These are phyloP conservation scores for Diaporthe sp. DNA, from an alignment of 2,329 filamentous ascomycete species.

Conservation along the genomic window DNA sequence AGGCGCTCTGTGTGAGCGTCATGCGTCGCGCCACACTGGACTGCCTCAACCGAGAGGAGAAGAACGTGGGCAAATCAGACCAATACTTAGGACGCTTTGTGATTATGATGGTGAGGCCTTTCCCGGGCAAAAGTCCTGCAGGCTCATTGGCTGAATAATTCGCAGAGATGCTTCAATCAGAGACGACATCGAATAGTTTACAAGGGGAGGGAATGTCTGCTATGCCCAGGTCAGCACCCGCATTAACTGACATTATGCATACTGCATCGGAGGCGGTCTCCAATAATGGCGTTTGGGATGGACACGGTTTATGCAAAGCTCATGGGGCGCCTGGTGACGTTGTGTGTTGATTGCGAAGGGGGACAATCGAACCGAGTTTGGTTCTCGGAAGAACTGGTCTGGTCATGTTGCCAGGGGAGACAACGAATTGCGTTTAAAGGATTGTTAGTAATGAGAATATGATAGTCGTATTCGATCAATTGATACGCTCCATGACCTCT, in stretches of 20 bases:
- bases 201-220: not conserved
- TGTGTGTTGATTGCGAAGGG: not conserved
- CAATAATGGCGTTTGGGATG: slow-evolving; percentile 24
- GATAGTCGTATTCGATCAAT: not conserved
- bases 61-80: not conserved
- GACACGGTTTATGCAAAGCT: not conserved
- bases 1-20: not conserved
- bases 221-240: not conserved
- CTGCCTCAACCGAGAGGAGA: not conserved
- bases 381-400: not conserved
- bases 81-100: not conserved
- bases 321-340: not conserved
- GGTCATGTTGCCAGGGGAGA: not conserved
- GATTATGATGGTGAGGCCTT: not conserved
- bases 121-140: not conserved
- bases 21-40: not conserved
- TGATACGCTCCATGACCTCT: not conserved
- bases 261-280: slow-evolving; percentile 26
- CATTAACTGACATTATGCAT: slow-evolving; percentile 17
- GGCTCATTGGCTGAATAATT: not conserved
- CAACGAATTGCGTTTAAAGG: not conserved
- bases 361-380: not conserved
- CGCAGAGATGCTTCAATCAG: not conserved
- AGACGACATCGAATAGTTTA: not conserved
- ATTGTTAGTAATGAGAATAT: not conserved